Percentiles rank a stretch among this genome's conserved stretches.
These are phyloP conservation scores for Cladosporium cucumerinum DNA, from an alignment of 2,329 filamentous ascomycete species.

Conservation along the genomic window DNA sequence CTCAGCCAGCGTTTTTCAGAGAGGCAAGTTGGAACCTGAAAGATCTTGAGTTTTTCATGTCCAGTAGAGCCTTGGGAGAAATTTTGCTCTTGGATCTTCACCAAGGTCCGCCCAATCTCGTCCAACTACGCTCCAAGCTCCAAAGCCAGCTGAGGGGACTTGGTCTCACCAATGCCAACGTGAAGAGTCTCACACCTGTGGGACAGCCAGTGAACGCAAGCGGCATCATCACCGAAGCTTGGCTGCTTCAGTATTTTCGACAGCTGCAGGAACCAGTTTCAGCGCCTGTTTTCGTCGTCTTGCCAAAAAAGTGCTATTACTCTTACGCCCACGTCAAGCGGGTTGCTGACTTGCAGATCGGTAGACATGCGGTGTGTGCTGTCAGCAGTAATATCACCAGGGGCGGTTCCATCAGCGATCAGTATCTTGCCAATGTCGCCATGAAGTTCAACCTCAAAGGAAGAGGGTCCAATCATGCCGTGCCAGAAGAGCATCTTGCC, in stretches of 20 bases:
- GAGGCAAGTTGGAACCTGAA: background rate
- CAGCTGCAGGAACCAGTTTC: background rate
- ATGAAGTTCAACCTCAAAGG: constrained; percentile 23
- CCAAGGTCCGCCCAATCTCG: background rate
- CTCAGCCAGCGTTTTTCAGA: background rate
- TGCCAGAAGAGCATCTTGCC: background rate
- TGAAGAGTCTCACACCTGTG: no score
- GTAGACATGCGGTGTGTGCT: constrained; percentile 9
- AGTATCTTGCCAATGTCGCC: constrained; percentile 19
- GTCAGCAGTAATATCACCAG: constrained; percentile 9
- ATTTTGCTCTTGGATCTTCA: background rate
- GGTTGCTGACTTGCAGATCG: constrained; percentile 19
- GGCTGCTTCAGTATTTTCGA: no score
- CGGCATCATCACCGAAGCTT: no score
- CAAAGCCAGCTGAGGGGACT: no score
- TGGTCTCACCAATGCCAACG: no score
- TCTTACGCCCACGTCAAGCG: constrained; percentile 21
- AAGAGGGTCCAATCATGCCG: constrained; percentile 18
- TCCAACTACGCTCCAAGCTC: no score
- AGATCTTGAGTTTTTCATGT: background rate
- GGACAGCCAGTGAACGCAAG: no score
- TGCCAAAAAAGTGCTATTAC: constrained; percentile 3
- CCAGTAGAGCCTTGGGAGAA: background rate
- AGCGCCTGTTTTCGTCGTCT: constrained; percentile 5
- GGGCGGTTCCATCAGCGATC: background rate